Evolutionary conservation across 2,329 filamentous ascomycete genomes (phyloP), one percentile per base, ranked within the genome.

Genomic region (Fusarium temperatum): DNA sequence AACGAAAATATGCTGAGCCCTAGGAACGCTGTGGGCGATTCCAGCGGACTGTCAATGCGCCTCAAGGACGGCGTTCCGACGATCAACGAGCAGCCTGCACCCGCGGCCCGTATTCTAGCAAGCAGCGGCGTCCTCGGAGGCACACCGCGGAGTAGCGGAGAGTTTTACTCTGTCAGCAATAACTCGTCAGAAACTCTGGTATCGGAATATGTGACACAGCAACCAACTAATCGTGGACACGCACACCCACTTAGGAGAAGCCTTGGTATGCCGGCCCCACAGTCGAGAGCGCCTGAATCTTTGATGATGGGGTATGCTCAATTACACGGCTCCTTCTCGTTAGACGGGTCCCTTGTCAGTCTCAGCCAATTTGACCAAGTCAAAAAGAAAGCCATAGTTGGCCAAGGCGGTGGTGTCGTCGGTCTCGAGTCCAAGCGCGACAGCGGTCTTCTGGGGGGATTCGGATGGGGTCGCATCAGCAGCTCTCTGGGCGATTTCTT

Each of bases 261-360:
- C 68, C 87, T 88, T 35, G 84, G 82, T 58, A 78, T 87, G 62
- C 78, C 81, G 68, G 82, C 81, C 66, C 83, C 84, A 70, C 84
- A 84, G 53, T 80, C 85, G 45, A 86, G 84, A 76, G 81, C 86
- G 44, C 91, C 94, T 2, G 95, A 98, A 80, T 92, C 92, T 3
- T 84, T 99, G 61, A 97, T 99, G 91, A 99, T 99, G 96, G 96
- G 95, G 1, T 99, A 97, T 82, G 96, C 94, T 6, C 96, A 99
- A 78, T 90, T 98, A 6, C 93, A 94, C 82, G 96, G 96, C 8
- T 95, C 94, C 0, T 99, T 99, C 77, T 94, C 91, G 0, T 84
- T 99, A 12, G 96, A 99, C 79, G 95, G 95, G 1, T 98, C 96
- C 4, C 85, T 99, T 28, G 91, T 99, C 68, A 96, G 97, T 77